phyloP scores from a whole-genome alignment of 1,284 basidiomycete species.

The Puccinia coronata region DNA sequence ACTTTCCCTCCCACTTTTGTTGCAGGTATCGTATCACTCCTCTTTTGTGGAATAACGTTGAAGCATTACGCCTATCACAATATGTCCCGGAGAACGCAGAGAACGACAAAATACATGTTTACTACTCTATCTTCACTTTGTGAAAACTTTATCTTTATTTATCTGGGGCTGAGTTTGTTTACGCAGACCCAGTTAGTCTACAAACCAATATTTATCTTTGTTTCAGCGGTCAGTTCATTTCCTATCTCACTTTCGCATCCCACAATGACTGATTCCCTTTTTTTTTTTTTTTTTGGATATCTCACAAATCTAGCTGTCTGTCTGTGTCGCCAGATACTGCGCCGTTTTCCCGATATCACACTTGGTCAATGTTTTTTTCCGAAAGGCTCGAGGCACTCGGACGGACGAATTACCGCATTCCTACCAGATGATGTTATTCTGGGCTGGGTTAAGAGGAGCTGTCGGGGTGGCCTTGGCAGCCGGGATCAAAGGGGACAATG shows the following conservation, averaged over 20 bases:
- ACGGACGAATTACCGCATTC: conserved; percentile 87
- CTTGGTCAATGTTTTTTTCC: conserved; percentile 84
- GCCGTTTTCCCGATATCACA: conserved; percentile 97
- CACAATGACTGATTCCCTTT: conserved; percentile 12
- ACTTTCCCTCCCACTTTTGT: background rate
- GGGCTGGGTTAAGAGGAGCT: conserved; percentile 93
- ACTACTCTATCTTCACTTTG: conserved; percentile 86
- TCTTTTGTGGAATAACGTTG: conserved; percentile 98
- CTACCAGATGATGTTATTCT: conserved; percentile 88
- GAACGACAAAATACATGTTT: conserved; percentile 94
- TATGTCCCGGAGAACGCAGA: conserved; percentile 92
- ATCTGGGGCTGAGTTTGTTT: conserved; percentile 93
- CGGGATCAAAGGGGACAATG: conserved; percentile 89
- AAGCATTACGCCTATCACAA: conserved; percentile 99
- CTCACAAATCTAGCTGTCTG: conserved; percentile 66
- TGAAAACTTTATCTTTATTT: conserved; percentile 99
- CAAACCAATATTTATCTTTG: conserved; percentile 91
- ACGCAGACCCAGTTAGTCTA: conserved; percentile 84
- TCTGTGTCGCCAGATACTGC: conserved; percentile 89
- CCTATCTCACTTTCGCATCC: background rate
- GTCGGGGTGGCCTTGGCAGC: conserved; percentile 95
- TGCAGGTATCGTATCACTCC: conserved; percentile 84
- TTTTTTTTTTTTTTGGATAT: background rate
- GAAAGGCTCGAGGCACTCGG: conserved; percentile 74
- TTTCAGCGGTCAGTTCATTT: conserved; percentile 67